Evolutionary conservation across 495 filamentous ascomycete species (phyloP).

Genomic region (Hyaloscypha bicolor): DNA sequence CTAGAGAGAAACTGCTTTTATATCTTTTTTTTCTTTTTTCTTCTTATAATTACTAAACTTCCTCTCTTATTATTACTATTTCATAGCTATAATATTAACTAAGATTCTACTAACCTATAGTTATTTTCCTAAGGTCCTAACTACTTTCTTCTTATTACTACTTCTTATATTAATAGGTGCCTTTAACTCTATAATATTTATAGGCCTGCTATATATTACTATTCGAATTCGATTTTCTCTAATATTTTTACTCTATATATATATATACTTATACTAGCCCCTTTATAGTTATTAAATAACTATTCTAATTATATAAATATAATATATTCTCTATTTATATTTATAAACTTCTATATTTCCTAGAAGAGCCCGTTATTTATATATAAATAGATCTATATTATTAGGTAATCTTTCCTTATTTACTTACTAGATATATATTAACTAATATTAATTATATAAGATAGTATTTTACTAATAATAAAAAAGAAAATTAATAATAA

Average conservation of each 20-base stretch:
- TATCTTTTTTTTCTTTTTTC: background rate
- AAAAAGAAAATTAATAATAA: no score
- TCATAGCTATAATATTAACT: background rate
- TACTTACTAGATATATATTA: no score
- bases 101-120: slow-evolving; percentile 2
- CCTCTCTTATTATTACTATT: background rate
- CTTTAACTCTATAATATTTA: no score
- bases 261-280: no score
- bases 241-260: background rate
- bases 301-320: background rate
- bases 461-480: no score
- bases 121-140: slow-evolving; percentile 3
- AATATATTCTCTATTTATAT: background rate
- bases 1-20: no score
- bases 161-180: background rate
- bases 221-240: background rate
- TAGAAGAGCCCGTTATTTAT: background rate
- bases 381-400: slow-evolving; percentile 5
- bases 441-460: no score
- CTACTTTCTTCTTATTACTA: background rate
- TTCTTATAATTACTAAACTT: background rate
- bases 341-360: no score
- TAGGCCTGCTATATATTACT: no score
- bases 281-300: no score
- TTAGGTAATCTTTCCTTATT: background rate